Conservation (phyloP, 768 basidiomycete genomes). For the Gymnopilus junonius region DNA sequence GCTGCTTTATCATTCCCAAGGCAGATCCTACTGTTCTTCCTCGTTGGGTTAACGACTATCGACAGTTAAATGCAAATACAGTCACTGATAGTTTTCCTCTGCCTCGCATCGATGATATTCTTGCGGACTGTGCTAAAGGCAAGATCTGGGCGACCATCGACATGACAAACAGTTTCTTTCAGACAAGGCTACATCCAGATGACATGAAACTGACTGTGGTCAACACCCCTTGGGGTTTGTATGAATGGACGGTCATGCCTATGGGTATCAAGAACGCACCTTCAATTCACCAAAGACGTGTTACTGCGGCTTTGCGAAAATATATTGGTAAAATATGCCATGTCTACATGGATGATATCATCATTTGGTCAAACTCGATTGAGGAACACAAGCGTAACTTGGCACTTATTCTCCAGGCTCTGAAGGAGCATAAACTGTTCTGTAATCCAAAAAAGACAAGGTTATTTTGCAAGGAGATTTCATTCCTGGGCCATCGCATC, state of each 20-base stretch:
- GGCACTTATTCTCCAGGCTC: conserved; percentile 17
- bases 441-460: conserved; percentile 13
- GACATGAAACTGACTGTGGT: conserved; percentile 35
- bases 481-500: conserved; percentile 39
- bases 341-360: conserved; percentile 43
- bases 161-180: conserved; percentile 29
- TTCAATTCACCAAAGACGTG: conserved; percentile 24
- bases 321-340: conserved; percentile 24
- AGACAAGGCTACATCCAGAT: conserved; percentile 21
- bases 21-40: conserved; percentile 20
- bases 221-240: conserved; percentile 38
- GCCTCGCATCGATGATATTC: conserved; percentile 34
- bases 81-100: conserved; percentile 34
- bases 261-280: conserved; percentile 28
- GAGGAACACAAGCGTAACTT: conserved; percentile 37
- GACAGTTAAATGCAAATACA: conserved; percentile 33
- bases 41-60: conserved; percentile 40
- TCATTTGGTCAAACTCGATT: conserved; percentile 44
- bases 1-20: conserved; percentile 33
- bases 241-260: conserved; percentile 46
- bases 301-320: conserved; percentile 24
- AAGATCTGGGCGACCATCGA: conserved; percentile 29
- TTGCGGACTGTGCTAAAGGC: conserved; percentile 35
- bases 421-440: conserved; percentile 5
- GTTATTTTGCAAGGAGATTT: conserved; percentile 24